Conservation (phyloP, 1,284 basidiomycete species). For the Fomitopsis betulina region DNA sequence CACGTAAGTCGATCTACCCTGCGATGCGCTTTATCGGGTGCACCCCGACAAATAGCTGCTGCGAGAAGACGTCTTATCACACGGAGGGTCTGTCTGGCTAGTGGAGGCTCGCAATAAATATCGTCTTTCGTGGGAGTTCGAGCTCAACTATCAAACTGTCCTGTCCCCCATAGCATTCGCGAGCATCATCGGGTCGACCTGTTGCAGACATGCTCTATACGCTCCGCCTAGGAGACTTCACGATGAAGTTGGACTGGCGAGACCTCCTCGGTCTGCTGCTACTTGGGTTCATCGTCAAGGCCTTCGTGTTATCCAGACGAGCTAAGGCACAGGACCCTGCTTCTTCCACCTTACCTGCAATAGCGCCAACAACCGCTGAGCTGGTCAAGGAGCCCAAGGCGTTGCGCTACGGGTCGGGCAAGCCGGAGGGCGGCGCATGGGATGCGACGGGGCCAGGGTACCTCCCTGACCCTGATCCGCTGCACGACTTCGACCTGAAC, state of each 20-base stretch:
- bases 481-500: slow-evolving; percentile 23
- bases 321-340: neutral
- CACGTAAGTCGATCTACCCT: neutral
- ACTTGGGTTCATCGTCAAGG: neutral
- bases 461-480: slow-evolving; percentile 28
- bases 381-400: slow-evolving; percentile 4
- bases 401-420: slow-evolving; percentile 3
- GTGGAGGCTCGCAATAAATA: neutral
- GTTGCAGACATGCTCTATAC: neutral
- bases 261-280: neutral
- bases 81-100: neutral
- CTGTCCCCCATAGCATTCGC: neutral
- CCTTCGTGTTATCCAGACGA: neutral
- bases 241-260: neutral
- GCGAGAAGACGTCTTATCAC: neutral
- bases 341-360: neutral
- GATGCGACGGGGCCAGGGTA: slow-evolving; percentile 7
- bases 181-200: too few species aligned
- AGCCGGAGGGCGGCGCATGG: slow-evolving; percentile 3
- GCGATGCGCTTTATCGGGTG: neutral
- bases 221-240: neutral
- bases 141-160: neutral
- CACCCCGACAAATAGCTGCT: neutral
- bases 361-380: neutral
- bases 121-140: neutral